Base-by-base conservation (phyloP, 169 alveolate genomes). In the Plasmodium knowlesi region DNA sequence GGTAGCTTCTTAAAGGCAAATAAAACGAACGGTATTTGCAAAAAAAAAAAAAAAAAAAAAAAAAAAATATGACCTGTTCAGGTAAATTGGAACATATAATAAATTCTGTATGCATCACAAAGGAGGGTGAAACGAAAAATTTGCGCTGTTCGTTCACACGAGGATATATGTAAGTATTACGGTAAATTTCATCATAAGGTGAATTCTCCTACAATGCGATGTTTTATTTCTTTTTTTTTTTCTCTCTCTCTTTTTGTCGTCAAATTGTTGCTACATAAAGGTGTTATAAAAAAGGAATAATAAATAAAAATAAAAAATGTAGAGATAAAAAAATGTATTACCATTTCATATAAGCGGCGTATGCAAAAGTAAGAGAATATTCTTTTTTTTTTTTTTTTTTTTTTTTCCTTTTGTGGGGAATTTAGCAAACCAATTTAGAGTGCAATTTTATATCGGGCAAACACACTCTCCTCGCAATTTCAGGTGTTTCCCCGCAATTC, bases 21-120 rank as follows among this genome's bases (percentile, higher is more conserved):
- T 61, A 12, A 25, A 1, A 22, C 32, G 74, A 61, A 61, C 28
- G 32, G 32, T 61, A 61, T 25, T 61, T 61, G 34, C 32, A 61
- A 61, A 61, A 61, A 61, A 61, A 61, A 61, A 61, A 61, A 61
- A 57, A 57, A 57, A 61, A 57, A 57, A 57, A 57, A 57, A 57
- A n/a, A 61, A 61, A 61, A 61, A 78, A 39, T 39, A 78, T 78
- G 84, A 78, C 70, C 10, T 34, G 84, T 78, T 78, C 84, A 78
- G 43, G 84, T 39, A 78, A 78, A 19, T 37, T 78, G 28, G 28
- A 32, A 19, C 74, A 61, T 61, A 22, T 61, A 14, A 61, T 61
- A 25, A 22, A 61, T 25, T 22, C 16, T 61, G 74, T 78, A 78
- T 37, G n/a, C n/a, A 46, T 46, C 57, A n/a, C 84, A 78, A 37